These are phyloP conservation scores for Brassica juncea DNA, from an alignment of 345 rosid genomes.

Conservation along the genomic window DNA sequence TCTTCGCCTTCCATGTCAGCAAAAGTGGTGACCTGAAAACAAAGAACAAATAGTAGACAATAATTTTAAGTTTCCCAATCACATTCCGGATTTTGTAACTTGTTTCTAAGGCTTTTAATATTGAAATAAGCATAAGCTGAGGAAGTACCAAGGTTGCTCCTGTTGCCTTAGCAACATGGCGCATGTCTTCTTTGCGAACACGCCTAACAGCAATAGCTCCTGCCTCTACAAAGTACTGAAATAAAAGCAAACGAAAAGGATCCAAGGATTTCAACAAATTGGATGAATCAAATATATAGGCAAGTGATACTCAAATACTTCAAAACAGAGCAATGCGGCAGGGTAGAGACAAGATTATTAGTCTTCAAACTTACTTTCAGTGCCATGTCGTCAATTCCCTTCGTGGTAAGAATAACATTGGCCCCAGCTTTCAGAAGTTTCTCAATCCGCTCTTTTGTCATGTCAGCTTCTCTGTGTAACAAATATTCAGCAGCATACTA, in stretches of 20 bases:
- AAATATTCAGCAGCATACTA: neutral
- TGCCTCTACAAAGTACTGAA: slow-evolving; percentile 95
- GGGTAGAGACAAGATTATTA: neutral
- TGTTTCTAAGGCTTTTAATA: slow-evolving; percentile 15
- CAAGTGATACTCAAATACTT: neutral
- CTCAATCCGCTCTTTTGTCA: slow-evolving; percentile 93
- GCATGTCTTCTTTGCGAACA: slow-evolving; percentile 95
- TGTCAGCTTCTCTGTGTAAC: slow-evolving; percentile 80
- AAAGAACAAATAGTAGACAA: neutral
- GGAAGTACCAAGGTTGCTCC: slow-evolving; percentile 83
- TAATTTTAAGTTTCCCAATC: neutral
- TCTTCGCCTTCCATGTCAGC: slow-evolving; percentile 99
- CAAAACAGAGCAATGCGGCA: neutral
- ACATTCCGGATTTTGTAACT: neutral
- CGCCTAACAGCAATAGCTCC: slow-evolving; percentile 98
- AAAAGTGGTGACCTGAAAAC: slow-evolving; percentile 83
- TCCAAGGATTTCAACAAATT: neutral
- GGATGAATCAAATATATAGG: neutral
- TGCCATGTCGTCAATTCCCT: slow-evolving; percentile 99
- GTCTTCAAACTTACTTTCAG: slow-evolving; percentile 58
- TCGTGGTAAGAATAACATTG: slow-evolving; percentile 88
- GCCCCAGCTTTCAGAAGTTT: slow-evolving; percentile 96
- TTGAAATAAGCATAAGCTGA: neutral
- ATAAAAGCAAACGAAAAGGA: slow-evolving; percentile 23
- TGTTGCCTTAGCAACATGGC: slow-evolving; percentile 96